Evolutionary conservation across 2,329 filamentous ascomycete species (phyloP), one percentile per base, ranked within the genome.

Genomic region (Alternaria ethzedia): DNA sequence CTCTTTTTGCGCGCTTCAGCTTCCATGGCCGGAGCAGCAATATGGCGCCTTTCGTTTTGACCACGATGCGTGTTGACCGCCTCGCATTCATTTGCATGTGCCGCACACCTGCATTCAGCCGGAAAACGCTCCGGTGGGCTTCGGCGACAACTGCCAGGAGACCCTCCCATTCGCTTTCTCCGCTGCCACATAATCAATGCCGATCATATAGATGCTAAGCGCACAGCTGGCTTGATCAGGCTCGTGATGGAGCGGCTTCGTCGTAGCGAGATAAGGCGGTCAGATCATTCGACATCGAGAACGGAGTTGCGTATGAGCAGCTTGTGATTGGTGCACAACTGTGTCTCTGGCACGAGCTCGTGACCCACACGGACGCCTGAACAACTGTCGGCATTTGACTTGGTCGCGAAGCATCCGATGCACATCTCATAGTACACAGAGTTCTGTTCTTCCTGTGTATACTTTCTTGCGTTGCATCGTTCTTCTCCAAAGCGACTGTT

Each of bases 251-350:
- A 36, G 30, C 52, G 17, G 41, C 58, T 54, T 32, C 61, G 59
- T 55, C 63, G 26, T 51, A 46, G 56, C 70, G 68, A 70, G 54
- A 69, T 66, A 54, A 56, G 60, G 64, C 63, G 59, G 63, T 69
- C 61, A 55, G 59, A 66, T 61, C 61, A 51, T 47, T 46, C 49
- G 25, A 57, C 52, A 44, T 32, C 43, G 43, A 30, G 26, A 49
- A 43, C n/a, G 28, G 36, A 65, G 45, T 54, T 30, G 15, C 61
- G 46, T 32, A 50, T 59, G 59, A 56, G 41, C 52, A 54, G 50
- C 54, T 52, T 43, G 30, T n/a, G 30, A 60, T 66, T 63, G 47
- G 60, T 54, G 30, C 46, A 25, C 26, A 45, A 7, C 20, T 1
- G 36, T 41, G 21, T 15, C 41, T 43, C 28, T 25, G 13, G 54